Evolutionary conservation across 345 rosid genomes (phyloP).

Genomic region (Pistacia atlantica): DNA sequence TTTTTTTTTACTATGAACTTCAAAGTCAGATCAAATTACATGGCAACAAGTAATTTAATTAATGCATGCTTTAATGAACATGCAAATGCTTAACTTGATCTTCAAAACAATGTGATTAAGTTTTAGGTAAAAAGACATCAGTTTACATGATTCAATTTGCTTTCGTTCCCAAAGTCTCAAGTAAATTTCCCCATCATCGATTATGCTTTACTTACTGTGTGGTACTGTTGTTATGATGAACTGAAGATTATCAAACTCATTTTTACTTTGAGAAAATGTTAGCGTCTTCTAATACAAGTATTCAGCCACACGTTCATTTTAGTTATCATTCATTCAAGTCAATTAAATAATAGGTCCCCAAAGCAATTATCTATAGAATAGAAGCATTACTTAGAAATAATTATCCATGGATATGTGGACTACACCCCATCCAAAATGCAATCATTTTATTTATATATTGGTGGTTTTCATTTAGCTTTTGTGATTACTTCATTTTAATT

Average conservation of each 20-base stretch:
- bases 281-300: neutral
- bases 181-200: neutral
- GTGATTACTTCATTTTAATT: slow-evolving; percentile 16
- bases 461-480: slow-evolving; percentile 9
- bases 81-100: slow-evolving; percentile 26
- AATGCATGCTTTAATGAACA: neutral
- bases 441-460: slow-evolving; percentile 22
- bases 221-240: slow-evolving; percentile 27
- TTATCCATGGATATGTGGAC: slow-evolving; percentile 27
- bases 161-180: neutral
- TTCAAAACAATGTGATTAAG: slow-evolving; percentile 27
- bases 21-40: neutral
- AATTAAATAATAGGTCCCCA: slow-evolving; percentile 17
- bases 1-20: too few species aligned
- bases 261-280: neutral
- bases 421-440: slow-evolving; percentile 14
- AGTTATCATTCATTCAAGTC: slow-evolving; percentile 15
- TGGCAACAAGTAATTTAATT: neutral
- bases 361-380: slow-evolving; percentile 6
- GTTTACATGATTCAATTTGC: slow-evolving; percentile 15
- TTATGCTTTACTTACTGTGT: slow-evolving; percentile 17
- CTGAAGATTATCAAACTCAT: slow-evolving; percentile 22
- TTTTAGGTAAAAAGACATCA: slow-evolving; percentile 16
- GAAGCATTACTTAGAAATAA: slow-evolving; percentile 31
- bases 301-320: slow-evolving; percentile 36